Conservation (phyloP, 805 yeast species). For the Kodamaea nitidulidarum region DNA sequence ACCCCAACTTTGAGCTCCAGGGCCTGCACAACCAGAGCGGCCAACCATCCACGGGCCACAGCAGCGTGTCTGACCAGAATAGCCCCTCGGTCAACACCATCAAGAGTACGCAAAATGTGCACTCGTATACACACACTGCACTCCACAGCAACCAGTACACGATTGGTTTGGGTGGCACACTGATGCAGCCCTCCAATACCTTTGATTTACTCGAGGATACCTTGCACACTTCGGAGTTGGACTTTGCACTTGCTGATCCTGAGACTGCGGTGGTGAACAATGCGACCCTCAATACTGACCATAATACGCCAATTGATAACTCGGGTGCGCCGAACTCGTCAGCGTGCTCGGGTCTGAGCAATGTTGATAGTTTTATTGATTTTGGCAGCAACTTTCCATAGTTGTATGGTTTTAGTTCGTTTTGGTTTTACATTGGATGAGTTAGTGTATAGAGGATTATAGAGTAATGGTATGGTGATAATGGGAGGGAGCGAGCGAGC, state of each 20-base stretch:
- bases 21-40: neutral
- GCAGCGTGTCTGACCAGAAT: conserved; percentile 5
- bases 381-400: conserved; percentile 10
- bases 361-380: conserved; percentile 22
- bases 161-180: neutral
- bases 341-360: conserved; percentile 12
- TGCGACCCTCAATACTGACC: conserved; percentile 2
- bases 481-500: too few species aligned
- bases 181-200: conserved; percentile 6
- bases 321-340: conserved; percentile 9
- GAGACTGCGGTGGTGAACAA: conserved; percentile 11
- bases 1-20: neutral
- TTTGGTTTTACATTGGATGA: too few species aligned
- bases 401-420: neutral
- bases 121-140: conserved; percentile 13
- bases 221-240: conserved; percentile 9
- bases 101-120: conserved; percentile 8
- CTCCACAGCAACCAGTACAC: conserved; percentile 6
- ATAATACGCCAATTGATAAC: conserved; percentile 9
- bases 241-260: conserved; percentile 7
- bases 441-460: too few species aligned
- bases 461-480: too few species aligned
- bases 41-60: conserved; percentile 4
- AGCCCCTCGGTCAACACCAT: conserved; percentile 8
- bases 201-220: conserved; percentile 8